Percentiles rank a stretch among this genome's conserved stretches.
These are phyloP conservation scores for Ambrosia trifida DNA, from an alignment of 129 eudicot species.

Conservation along the genomic window DNA sequence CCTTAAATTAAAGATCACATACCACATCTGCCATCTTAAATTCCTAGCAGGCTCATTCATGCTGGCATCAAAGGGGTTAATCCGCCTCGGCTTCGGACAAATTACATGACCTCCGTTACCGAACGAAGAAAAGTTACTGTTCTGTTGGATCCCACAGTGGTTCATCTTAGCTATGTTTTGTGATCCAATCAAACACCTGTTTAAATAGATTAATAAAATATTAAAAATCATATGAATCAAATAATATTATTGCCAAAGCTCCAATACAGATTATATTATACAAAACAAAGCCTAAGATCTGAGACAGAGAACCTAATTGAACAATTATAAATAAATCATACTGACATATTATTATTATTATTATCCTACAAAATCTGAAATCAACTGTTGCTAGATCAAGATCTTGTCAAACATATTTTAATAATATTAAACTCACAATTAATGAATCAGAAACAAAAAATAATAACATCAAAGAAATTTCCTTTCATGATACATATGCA, in stretches of 20 bases:
- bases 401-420: slow-evolving; percentile 45
- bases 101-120: slow-evolving; percentile 50
- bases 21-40: slow-evolving; percentile 75
- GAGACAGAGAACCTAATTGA: slow-evolving; percentile 12
- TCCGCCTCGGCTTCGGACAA: slow-evolving; percentile 82
- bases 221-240: too few relatives aligned
- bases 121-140: slow-evolving; percentile 40
- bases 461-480: slow-evolving; percentile 17
- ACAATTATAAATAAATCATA: slow-evolving; percentile 11
- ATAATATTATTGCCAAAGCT: slow-evolving; percentile 23
- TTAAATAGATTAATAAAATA: too few relatives aligned
- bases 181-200: slow-evolving; percentile 22
- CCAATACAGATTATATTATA: background rate
- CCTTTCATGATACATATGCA: slow-evolving; percentile 6
- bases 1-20: background rate
- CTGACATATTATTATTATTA: background rate
- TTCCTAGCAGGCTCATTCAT: slow-evolving; percentile 49
- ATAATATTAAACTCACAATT: slow-evolving; percentile 22
- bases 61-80: slow-evolving; percentile 40
- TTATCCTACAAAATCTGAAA: slow-evolving; percentile 27
- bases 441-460: background rate
- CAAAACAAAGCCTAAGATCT: slow-evolving; percentile 30
- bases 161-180: slow-evolving; percentile 39
- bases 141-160: slow-evolving; percentile 66
- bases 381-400: slow-evolving; percentile 26